phyloP scores from a whole-genome alignment of 192 early-diverging fungal species.

The Coemansia sp. region DNA sequence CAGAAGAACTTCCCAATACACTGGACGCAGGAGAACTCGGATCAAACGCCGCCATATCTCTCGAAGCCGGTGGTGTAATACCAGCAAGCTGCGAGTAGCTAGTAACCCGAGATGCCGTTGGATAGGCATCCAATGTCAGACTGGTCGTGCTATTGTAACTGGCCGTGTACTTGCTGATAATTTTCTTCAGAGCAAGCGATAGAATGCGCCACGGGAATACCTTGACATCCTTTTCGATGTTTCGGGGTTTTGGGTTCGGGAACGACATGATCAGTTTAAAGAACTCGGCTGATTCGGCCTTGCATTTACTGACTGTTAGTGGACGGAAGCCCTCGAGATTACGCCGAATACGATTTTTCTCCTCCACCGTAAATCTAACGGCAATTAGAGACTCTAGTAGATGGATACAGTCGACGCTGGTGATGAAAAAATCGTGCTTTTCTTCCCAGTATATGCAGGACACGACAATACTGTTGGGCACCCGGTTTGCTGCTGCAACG shows the following conservation, averaged over 20 bases:
- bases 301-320: conserved; percentile 71
- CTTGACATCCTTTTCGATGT: conserved; percentile 88
- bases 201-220: conserved; percentile 77
- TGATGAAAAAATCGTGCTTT: conserved; percentile 70
- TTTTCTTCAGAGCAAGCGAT: conserved; percentile 69
- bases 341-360: conserved; percentile 84
- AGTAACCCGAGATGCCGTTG: conserved; percentile 4
- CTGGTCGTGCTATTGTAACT: conserved; percentile 42
- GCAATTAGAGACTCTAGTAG: conserved; percentile 70
- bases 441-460: conserved; percentile 81
- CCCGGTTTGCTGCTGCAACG: conserved; percentile 55
- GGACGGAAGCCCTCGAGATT: conserved; percentile 80
- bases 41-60: conserved; percentile 28
- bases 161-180: conserved; percentile 68
- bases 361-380: conserved; percentile 72
- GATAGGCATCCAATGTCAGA: conserved; percentile 21
- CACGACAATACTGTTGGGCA: conserved; percentile 65
- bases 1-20: conserved; percentile 15
- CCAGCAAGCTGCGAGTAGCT: conserved; percentile 24
- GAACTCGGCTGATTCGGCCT: conserved; percentile 71
- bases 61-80: conserved; percentile 14
- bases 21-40: conserved; percentile 7
- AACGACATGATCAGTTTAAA: conserved; percentile 82
- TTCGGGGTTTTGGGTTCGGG: conserved; percentile 75
- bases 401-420: conserved; percentile 76